Base-by-base conservation (phyloP, 2,329 filamentous ascomycete species). In the Leptographium radiaticola region DNA sequence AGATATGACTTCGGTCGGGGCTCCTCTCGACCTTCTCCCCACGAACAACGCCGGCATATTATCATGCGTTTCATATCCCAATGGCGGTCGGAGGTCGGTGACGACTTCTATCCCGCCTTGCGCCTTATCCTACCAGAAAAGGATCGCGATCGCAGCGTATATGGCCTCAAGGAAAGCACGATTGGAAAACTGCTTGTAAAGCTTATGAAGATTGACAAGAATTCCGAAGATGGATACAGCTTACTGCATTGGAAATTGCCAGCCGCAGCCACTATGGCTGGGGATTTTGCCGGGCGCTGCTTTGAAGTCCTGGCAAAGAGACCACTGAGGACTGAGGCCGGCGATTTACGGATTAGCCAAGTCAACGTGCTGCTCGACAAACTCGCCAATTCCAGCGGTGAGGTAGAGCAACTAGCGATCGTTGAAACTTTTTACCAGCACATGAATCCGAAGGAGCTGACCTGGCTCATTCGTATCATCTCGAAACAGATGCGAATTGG, bases 401-500 rank as follows among this genome's bases (percentile, higher is more conserved):
- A 97, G 70, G 79, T 86, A n/a, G 80, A 91, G 58, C 91, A 97
- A 61, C 66, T 89, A 43, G 83, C 83, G 0, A 85, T 98, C 38
- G 80, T 97, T 60, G 78, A 86, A 58, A 77, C 82, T 6, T 95
- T 97, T 64, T 97, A 97, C 67, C 79, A 83, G 47, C 79, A 80
- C 30, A 97, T 97, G 93, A 94, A 94, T 61, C 80, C 93, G 0
- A 87, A 95, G 59, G 93, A 98, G 70, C 71, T 98, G 60, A 84
- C 87, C 71, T 98, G 93, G 93, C 73, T 97, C 53, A 88, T 98
- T 58, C 85, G 91, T 15, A 96, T 98, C 62, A 85, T 98, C 48
- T 73, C 97, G 33, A 87, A 87, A 57, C 87, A 83, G 61, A 82
- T 84, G 79, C 82, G 79, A 62, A 72, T 84, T 4, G 80, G 81